phyloP scores from a whole-genome alignment of 164 flowering plant species.

The Vitis riparia region DNA sequence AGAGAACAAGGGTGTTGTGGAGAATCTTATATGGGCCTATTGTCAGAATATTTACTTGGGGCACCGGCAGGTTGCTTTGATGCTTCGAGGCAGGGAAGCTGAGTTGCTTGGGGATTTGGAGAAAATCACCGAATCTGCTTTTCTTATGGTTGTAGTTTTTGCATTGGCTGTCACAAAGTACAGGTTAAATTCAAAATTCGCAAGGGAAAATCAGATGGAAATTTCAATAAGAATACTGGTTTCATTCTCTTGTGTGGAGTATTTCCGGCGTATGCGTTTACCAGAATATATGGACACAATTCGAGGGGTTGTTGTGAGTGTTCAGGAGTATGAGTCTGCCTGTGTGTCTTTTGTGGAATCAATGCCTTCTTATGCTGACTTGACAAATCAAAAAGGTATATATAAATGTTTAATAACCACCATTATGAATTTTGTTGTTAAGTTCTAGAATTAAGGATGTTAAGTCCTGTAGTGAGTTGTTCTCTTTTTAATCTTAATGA shows the following conservation, averaged over 20 bases:
- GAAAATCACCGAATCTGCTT: conserved; percentile 88
- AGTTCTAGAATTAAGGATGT: neutral
- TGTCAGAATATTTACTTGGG: conserved; percentile 62
- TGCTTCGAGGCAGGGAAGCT: conserved; percentile 42
- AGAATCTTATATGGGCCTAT: conserved; percentile 68
- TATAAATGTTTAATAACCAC: neutral
- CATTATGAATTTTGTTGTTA: neutral
- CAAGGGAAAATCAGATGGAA: conserved; percentile 42
- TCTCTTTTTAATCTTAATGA: neutral
- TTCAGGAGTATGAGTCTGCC: conserved; percentile 72
- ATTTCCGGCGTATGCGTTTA: conserved; percentile 77
- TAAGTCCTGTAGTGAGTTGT: neutral
- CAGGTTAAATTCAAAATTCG: conserved; percentile 42
- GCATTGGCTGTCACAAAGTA: conserved; percentile 79
- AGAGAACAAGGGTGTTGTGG: conserved; percentile 55
- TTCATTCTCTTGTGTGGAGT: conserved; percentile 89
- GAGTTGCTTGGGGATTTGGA: conserved; percentile 62
- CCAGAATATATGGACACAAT: conserved; percentile 88
- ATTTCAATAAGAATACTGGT: conserved; percentile 58
- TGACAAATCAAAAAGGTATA: conserved; percentile 60
- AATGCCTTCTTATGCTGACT: conserved; percentile 70
- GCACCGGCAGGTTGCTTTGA: conserved; percentile 51
- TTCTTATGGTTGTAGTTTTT: conserved; percentile 91
- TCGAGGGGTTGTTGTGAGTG: conserved; percentile 50
- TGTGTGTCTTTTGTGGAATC: conserved; percentile 69